Evolutionary conservation across 179 eudicot species (phyloP), one percentile per base, ranked within the genome.

Genomic region (Pouteria campechiana): DNA sequence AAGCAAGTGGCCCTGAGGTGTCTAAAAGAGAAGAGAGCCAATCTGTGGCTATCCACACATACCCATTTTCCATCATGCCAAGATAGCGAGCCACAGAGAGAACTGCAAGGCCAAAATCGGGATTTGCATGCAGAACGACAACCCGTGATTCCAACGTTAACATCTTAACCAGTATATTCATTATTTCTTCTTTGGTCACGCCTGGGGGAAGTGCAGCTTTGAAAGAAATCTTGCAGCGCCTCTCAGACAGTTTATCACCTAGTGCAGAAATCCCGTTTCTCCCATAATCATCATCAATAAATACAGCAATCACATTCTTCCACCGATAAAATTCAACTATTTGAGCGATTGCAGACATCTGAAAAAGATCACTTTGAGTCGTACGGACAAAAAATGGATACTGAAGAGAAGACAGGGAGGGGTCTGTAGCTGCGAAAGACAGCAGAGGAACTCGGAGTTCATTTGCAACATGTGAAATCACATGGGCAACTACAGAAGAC

Each of bases 391-490:
- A 81, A 58, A 40, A 84, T 34, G 97, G 97, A 38, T 70, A 84
- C 32, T 74, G 80, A 22, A 78, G 79, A 19, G 84, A 61, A 8
- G 93, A 70, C 16, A 89, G 70, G 39, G 80, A 73, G 9, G 97
- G 93, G 49, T 89, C 97, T 13, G 95, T 84, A 12, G 95, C 97
- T n/a, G 81, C 83, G 51, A 84, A 89, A 32, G 97, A 84, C 10
- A 89, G 49, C 25, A 89, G 43, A 0, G 95, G 97, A 33, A 79
- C 74, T 50, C 68, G 75, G 37, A 89, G 93, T 64, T 84, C 93
- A 36, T 43, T 73, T 5, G 84, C 89, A 27, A 81, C 47, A 42
- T 60, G 52, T 12, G 79, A 63, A 35, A 81, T 66, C 23, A 64
- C 61, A 54, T 78, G 95, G 52, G 95, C 72, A 31, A 81, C 77